Conservation (phyloP, 2,329 filamentous ascomycete species). For the Trichophyton verrucosum region DNA sequence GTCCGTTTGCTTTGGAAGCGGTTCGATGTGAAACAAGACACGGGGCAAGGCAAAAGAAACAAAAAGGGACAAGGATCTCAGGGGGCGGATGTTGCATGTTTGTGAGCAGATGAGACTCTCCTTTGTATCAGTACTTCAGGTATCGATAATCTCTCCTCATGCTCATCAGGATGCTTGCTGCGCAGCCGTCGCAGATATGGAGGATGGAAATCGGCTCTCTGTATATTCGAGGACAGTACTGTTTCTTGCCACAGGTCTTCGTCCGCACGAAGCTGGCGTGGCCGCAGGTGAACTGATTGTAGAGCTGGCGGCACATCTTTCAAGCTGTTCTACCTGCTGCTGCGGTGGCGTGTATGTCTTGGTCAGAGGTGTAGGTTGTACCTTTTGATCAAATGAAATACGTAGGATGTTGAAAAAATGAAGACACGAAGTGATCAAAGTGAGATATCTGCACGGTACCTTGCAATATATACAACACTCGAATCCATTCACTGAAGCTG, state of each 20-base stretch:
- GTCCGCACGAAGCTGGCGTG: conserved; percentile 11
- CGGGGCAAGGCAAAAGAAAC: no score
- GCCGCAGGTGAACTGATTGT: conserved; percentile 12
- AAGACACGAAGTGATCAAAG: no score
- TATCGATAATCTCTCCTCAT: conserved; percentile 4
- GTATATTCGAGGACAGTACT: conserved; percentile 11
- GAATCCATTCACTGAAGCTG: background rate
- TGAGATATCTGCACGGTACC: background rate
- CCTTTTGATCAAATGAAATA: no score
- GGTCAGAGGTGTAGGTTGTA: background rate
- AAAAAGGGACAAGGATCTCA: background rate
- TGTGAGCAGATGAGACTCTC: background rate
- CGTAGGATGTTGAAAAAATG: no score
- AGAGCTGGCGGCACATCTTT: conserved; percentile 12
- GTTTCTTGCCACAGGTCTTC: conserved; percentile 13
- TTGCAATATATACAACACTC: background rate
- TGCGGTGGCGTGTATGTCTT: background rate
- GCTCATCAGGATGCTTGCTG: conserved; percentile 9
- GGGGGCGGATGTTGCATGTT: background rate
- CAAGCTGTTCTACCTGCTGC: no score
- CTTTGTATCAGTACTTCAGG: background rate
- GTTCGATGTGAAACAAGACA: background rate
- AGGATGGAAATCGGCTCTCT: background rate
- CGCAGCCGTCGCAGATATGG: conserved; percentile 13
- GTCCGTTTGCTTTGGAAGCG: background rate